Conservation (phyloP, 1,284 basidiomycete species). For the Papiliotrema laurentii region DNA sequence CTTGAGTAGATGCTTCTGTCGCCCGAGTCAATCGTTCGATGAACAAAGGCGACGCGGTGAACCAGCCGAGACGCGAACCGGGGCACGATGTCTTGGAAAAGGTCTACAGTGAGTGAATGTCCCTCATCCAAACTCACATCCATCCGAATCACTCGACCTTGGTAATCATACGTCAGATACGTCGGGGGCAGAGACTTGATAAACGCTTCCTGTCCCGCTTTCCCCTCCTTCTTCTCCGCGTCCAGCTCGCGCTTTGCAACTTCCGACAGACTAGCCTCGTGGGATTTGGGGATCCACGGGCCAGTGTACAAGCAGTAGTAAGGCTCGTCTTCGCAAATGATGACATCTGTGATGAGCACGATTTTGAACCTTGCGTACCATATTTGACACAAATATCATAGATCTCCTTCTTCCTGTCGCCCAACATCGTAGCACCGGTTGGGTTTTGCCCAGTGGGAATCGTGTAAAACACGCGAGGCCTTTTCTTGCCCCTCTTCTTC, state of each 20-base stretch:
- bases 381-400: conserved; percentile 75
- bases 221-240: conserved; percentile 38
- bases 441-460: conserved; percentile 61
- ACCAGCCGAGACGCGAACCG: conserved; percentile 72
- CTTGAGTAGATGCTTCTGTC: conserved; percentile 67
- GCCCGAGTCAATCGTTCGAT: conserved; percentile 70
- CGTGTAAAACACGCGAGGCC: conserved; percentile 67
- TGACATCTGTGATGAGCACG: conserved; percentile 51
- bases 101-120: conserved; percentile 36
- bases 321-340: conserved; percentile 75
- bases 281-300: conserved; percentile 26
- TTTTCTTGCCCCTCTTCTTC: conserved; percentile 43
- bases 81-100: conserved; percentile 79
- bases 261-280: conserved; percentile 26
- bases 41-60: conserved; percentile 54
- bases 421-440: conserved; percentile 66
- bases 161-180: conserved; percentile 57
- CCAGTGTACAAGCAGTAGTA: conserved; percentile 67
- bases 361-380: conserved; percentile 20
- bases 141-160: conserved; percentile 47
- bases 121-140: conserved; percentile 34
- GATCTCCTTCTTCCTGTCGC: conserved; percentile 66
- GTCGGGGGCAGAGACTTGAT: conserved; percentile 56
- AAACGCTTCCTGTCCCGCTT: conserved; percentile 43
- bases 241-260: conserved; percentile 40